Percentiles rank a stretch among this genome's conserved stretches.
Conservation (phyloP, 2,329 filamentous ascomycete species). For the Beauveria australis region DNA sequence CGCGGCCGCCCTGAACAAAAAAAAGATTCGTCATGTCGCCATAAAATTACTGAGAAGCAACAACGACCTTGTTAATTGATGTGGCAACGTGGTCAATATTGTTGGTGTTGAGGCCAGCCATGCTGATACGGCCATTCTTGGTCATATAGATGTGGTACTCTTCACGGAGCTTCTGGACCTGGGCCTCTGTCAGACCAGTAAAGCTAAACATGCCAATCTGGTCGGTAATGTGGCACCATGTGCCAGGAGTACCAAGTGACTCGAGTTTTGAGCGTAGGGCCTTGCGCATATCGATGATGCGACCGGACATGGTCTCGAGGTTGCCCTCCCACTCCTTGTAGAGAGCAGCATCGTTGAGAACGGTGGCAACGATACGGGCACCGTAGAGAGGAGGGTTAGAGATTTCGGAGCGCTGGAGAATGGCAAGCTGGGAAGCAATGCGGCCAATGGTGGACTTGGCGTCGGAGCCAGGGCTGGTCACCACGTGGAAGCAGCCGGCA, state of each 20-base stretch:
- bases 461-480: slow-evolving; percentile 64
- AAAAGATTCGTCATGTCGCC: neutral
- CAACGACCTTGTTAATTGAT: slow-evolving; percentile 77
- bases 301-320: slow-evolving; percentile 85
- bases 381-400: slow-evolving; percentile 94
- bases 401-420: slow-evolving; percentile 95
- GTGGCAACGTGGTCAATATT: slow-evolving; percentile 92
- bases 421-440: slow-evolving; percentile 80
- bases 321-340: slow-evolving; percentile 92
- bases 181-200: slow-evolving; percentile 66
- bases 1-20: neutral
- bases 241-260: slow-evolving; percentile 74
- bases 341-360: slow-evolving; percentile 74
- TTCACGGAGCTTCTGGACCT: slow-evolving; percentile 62
- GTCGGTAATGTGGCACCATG: slow-evolving; percentile 94
- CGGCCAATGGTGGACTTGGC: slow-evolving; percentile 53
- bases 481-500: slow-evolving; percentile 91
- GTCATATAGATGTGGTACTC: slow-evolving; percentile 82
- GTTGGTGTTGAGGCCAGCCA: slow-evolving; percentile 90
- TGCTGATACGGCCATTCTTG: slow-evolving; percentile 96
- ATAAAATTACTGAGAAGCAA: slow-evolving; percentile 14
- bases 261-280: slow-evolving; percentile 73
- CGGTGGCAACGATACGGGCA: slow-evolving; percentile 73
- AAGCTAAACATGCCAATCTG: slow-evolving; percentile 99
- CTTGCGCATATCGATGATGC: slow-evolving; percentile 87